Base-by-base conservation (phyloP, 75 land plant genomes). In the Cupressus sempervirens region DNA sequence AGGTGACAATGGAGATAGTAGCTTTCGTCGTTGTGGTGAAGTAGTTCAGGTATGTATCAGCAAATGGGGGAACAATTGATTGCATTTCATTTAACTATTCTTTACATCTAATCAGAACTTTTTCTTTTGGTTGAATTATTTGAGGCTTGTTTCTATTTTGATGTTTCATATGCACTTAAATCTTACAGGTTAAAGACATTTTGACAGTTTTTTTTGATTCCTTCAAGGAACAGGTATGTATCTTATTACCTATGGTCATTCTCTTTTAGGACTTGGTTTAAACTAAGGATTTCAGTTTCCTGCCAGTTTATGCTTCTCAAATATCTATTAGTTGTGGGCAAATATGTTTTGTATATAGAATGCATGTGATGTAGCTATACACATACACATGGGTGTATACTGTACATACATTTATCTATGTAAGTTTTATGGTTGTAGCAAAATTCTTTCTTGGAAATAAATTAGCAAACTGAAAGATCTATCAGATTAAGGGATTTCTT, bases 141-240 rank as follows among this genome's bases (percentile, higher is more conserved):
- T 29, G 18, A 5, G 30, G 20, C 34, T 13, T 76, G 84, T 62
- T 20, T 62, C n/a, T 62, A 62, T 62, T 62, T 20, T 62, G 67
- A 62, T 62, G 67, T 62, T 62, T 62, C 67, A 26, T 62, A 62
- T 62, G 67, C n/a, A 62, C 23, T 62, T 62, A 62, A 62, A 62
- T 82, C 53, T 4, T 36, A 34, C 88, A 87, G 88, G 88, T 87
- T 32, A 84, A 87, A 41, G 88, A 87, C 58, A 85, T 87, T 75
- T 54, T 87, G 32, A 87, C 87, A 26, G 88, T 87, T 35, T 87
- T 86, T 81, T 87, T 85, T 68, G 83, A 87, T 26, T 87, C 88
- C 36, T 87, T 87, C 87, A 87, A 87, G 76, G 88, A 87, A 38
- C 88, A 87, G 88, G 88, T 87, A 50, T 35, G 46, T 77, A 23